Percentiles rank a stretch among this genome's conserved stretches.
These are phyloP conservation scores for Metarhizium sp. DNA, from an alignment of 2,329 filamentous ascomycete genomes.

Conservation along the genomic window DNA sequence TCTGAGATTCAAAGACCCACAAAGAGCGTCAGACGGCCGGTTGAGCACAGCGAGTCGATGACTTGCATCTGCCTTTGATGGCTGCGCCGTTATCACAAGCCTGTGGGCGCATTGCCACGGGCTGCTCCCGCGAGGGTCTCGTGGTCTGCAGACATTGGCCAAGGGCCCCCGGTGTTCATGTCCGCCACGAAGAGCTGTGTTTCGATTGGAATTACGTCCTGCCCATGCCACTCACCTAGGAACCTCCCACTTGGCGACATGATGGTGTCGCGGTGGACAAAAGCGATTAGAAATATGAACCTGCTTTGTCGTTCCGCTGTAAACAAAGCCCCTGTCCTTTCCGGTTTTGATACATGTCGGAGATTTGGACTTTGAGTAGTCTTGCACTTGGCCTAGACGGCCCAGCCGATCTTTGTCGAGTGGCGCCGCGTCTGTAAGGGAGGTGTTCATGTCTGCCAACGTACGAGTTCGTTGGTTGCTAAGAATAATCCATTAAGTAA, in stretches of 20 bases:
- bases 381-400: neutral
- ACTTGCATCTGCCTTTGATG: conserved; percentile 19
- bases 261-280: neutral
- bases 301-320: neutral
- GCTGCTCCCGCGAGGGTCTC: conserved; percentile 15
- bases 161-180: conserved; percentile 1
- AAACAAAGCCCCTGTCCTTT: neutral
- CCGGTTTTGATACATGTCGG: neutral
- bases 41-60: conserved; percentile 33
- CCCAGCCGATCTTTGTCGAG: neutral
- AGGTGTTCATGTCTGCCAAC: conserved; percentile 3
- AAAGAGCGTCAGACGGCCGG: conserved; percentile 26
- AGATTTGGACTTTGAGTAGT: neutral
- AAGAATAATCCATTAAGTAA: neutral
- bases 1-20: conserved; percentile 25
- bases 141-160: conserved; percentile 25
- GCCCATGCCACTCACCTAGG: neutral
- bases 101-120: conserved; percentile 15
- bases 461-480: neutral
- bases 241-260: neutral
- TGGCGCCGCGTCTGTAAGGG: neutral
- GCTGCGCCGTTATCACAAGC: conserved; percentile 1
- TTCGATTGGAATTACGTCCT: neutral
- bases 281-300: neutral
- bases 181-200: conserved; percentile 1